Evolutionary conservation across 306 rosid species (phyloP).

Genomic region (Prunus padus): DNA sequence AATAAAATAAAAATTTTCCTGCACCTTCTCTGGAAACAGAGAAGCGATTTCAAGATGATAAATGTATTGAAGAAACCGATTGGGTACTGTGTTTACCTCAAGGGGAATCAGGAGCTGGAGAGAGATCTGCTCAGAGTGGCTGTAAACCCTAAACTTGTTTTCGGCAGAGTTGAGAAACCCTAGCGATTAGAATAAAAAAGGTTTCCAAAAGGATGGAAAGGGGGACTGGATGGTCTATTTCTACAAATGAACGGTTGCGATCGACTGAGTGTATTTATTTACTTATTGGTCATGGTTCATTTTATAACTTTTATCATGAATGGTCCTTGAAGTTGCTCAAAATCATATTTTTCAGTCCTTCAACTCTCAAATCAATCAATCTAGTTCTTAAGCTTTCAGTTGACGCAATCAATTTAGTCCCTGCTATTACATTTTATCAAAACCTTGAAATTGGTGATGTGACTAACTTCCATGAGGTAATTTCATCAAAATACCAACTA

Average conservation of each 20-base stretch:
- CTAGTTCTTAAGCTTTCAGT: too few relatives aligned
- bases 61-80: neutral
- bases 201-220: neutral
- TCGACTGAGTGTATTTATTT: neutral
- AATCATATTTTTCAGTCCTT: too few relatives aligned
- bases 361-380: too few relatives aligned
- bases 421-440: too few relatives aligned
- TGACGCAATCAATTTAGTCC: too few relatives aligned
- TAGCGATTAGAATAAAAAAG: neutral
- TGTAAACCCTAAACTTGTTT: neutral
- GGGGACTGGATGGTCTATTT: neutral
- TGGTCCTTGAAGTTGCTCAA: too few relatives aligned
- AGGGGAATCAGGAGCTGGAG: neutral
- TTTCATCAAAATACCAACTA: too few relatives aligned
- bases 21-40: neutral
- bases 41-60: neutral
- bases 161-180: slow-evolving; percentile 10
- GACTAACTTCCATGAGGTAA: too few relatives aligned
- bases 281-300: too few relatives aligned
- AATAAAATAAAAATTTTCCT: too few relatives aligned
- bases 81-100: neutral
- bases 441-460: too few relatives aligned
- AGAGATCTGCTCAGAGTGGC: neutral
- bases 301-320: too few relatives aligned
- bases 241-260: neutral